Base-by-base conservation (phyloP, 441 rosid genomes). In the Arabidopsis lyrata region DNA sequence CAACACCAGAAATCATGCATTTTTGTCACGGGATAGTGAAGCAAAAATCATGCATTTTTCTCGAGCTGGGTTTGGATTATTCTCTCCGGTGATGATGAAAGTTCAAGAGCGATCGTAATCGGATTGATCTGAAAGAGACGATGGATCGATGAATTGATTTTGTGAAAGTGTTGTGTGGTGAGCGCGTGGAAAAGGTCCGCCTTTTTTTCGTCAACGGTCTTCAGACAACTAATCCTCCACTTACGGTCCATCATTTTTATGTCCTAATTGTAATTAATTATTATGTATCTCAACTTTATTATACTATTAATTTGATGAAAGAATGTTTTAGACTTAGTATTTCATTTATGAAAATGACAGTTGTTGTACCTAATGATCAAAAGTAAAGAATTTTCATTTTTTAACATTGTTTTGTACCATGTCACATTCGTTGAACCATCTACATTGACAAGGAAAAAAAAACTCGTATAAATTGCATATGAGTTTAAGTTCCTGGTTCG, bases 21-120 rank as follows among this genome's bases (percentile, higher is more conserved):
- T n/a, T n/a, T n/a, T n/a, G n/a, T n/a, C n/a, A 95, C 18, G 99
- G 98, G 86, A 93, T 88, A 52, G 98, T 93, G 81, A 93, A 86
- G 87, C 98, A 95, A 85, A 95, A 95, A 82, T 95, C 98, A 75
- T 91, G 95, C 99, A 95, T 92, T 75, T 57, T 78, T 79, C 38
- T 66, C 44, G 41, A 74, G 7, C 55, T 50, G 57, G 35, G 58
- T 29, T 50, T 66, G 48, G 65, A 54, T 20, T 38, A 36, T 29
- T 39, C 5, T 22, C 13, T 11, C 14, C 45, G 45, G 45, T 38
- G 41, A 60, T 8, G 55, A 53, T 59, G 38, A 7, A 54, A 31
- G 58, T 15, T 22, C 62, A 53, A 44, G 52, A 36, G 47, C 42
- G 55, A 74, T 60, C 45, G 55, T 7, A n/a, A 8, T 20, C 24